phyloP scores from a whole-genome alignment of 345 rosid species.

The Euphorbia peplus region DNA sequence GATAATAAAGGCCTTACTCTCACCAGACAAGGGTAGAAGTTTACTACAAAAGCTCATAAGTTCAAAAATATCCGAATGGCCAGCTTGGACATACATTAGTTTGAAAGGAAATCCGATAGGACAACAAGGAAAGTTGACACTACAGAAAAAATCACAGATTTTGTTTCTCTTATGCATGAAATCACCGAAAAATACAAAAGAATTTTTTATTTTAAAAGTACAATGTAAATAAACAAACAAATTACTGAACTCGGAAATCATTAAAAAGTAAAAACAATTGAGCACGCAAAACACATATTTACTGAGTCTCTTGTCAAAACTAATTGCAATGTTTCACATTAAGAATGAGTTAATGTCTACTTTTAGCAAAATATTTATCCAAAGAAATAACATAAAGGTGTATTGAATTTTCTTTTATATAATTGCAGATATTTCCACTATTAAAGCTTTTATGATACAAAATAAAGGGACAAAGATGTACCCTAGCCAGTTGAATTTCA shows the following conservation, averaged over 20 bases:
- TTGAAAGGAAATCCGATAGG: too few relatives aligned
- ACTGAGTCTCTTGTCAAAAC: slow-evolving; percentile 15
- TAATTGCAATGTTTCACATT: slow-evolving; percentile 10
- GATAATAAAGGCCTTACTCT: background rate
- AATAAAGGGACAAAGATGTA: slow-evolving; percentile 15
- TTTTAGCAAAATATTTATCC: background rate
- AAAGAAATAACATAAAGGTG: background rate
- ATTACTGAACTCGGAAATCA: slow-evolving; percentile 2
- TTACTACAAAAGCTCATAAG: background rate
- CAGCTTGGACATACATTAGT: background rate
- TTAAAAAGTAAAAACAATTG: background rate
- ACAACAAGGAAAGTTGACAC: too few relatives aligned
- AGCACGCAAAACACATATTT: slow-evolving; percentile 17
- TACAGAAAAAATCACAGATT: too few relatives aligned
- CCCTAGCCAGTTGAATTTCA: slow-evolving; percentile 3
- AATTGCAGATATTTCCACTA: slow-evolving; percentile 16
- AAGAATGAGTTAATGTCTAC: slow-evolving; percentile 13
- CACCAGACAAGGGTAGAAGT: background rate
- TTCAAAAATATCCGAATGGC: background rate
- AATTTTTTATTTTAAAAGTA: background rate
- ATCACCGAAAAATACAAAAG: background rate
- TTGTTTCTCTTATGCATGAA: background rate
- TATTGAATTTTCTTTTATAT: slow-evolving; percentile 5
- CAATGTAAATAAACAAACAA: background rate
- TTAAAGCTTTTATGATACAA: slow-evolving; percentile 18